Base-by-base conservation (phyloP, 495 filamentous ascomycete genomes). In the Aspergillus haitiensis region DNA sequence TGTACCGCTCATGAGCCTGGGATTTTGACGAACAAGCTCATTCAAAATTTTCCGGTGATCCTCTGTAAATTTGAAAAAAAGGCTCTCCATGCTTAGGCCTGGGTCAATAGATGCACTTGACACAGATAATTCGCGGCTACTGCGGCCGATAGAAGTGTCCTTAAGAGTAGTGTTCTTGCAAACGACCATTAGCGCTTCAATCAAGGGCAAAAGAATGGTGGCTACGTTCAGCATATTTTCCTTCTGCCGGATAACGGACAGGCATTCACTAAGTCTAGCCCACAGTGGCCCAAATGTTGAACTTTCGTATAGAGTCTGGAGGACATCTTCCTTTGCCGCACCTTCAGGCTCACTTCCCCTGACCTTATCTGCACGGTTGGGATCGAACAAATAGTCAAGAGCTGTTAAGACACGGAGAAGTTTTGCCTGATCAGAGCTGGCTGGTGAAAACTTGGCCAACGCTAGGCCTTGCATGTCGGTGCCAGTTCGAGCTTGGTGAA, bases 31-130 rank as follows among this genome's bases (percentile, higher is more conserved):
- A 60, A 99, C 95, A 58, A 99, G 87, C 67, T 98, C 95, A 69
- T 99, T 99, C 55, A 99, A 83, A 57, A 99, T 97, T 68, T 96
- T 96, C 62, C 94, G 90, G 73, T 99, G 94, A 59, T 98, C 93
- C 70, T 97, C 93, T 0, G 94, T 99, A 67, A 99, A 99, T 42
- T 85, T 92, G 83, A 98, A 99, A 85, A 99, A 99, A 42, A 99
- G 76, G 50, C 81, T 88, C 60, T 96, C 91, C 79, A 97, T 91
- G 54, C 83, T 86, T 47, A 88, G 82, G 46, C 70, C 68, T 59
- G 67, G 54, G 67, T 93, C 93, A 7, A 88, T 86, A 21, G 89
- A 83, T n/a, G 90, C 85, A 64, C 87, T 95, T 36, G 87, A 84
- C 18, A 91, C 75, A 21, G 87, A 82, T 65, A 92, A 78, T 52